phyloP scores from a whole-genome alignment of 257 asterid species.

The Solanum tacnaense region DNA sequence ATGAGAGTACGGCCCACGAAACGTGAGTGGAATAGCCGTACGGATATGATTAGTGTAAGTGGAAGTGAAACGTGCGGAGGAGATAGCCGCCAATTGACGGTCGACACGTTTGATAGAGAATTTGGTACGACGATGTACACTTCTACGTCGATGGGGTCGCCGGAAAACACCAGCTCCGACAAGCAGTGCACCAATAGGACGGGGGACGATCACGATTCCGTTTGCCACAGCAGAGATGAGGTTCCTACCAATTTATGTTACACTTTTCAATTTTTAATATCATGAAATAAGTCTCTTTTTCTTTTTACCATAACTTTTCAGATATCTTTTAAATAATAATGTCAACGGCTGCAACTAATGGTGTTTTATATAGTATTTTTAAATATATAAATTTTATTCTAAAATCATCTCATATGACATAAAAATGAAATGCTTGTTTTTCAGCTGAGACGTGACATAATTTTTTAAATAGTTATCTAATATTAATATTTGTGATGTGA shows the following conservation, averaged over 20 bases:
- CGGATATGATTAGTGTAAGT: constrained; percentile 34
- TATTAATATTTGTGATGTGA: background rate
- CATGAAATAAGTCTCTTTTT: no score
- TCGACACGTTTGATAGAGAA: constrained; percentile 39
- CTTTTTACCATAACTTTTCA: background rate
- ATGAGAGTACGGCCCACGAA: background rate
- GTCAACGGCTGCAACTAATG: background rate
- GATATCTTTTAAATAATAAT: no score
- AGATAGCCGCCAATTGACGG: constrained; percentile 42
- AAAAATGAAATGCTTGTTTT: no score
- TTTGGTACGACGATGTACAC: constrained; percentile 31
- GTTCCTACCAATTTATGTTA: background rate
- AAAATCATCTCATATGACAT: no score
- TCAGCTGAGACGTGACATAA: background rate
- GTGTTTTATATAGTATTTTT: no score
- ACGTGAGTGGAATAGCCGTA: constrained; percentile 13
- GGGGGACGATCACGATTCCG: constrained; percentile 60
- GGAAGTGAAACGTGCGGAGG: constrained; percentile 44
- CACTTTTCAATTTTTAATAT: no score
- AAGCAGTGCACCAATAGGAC: constrained; percentile 40
- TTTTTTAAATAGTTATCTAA: background rate
- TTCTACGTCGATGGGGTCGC: constrained; percentile 52
- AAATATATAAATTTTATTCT: no score
- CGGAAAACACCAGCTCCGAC: constrained; percentile 73
- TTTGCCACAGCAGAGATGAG: constrained; percentile 46